Base-by-base conservation (phyloP, 495 filamentous ascomycete genomes). In the Penicillium manginii region DNA sequence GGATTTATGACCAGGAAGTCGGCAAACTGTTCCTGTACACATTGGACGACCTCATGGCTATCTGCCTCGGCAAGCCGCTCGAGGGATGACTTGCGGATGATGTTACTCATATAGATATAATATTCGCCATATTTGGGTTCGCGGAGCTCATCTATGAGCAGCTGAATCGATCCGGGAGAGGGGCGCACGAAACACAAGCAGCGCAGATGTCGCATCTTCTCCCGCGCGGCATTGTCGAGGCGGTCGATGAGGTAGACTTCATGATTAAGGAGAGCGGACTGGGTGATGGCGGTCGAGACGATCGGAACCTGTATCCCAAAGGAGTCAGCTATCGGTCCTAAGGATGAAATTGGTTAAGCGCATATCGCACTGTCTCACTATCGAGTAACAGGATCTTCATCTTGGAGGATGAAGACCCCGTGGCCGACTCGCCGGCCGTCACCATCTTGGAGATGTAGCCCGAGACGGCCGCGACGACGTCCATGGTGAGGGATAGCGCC, bases 111-210 rank as follows among this genome's bases (percentile, higher is more conserved):
- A 76, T 92, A 97, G 52, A 98, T 86, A 63, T 96, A 83, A 75
- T 98, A 98, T 81, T 98, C 94, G 59, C 96, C 94, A 65, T 98
- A 98, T 66, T 94, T 97, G 18, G 94, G 96, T 54, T 97, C 93
- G 57, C 96, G 86, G 46, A 98, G 82, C 76, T 98, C 94, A 63
- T 98, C 96, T 64, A 98, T 94, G 18, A 98, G 82, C 31, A 91
- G 84, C 70, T 97, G 92, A 61, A 97, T 89, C 21, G 94, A 93
- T 57, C 92, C 90, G 3, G 93, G 83, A 11, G 93, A 93, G 15
- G 94, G 94, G 26, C 96, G 86, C 31, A 98, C 84, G 69, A 98
- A 97, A 70, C 90, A 94, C 11, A 98, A 77, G 73, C 94, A 98
- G 29, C 91, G 87, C 40, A 98, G 80, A 78, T 98, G 94, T 70